Evolutionary conservation across 441 rosid genomes (phyloP).

Genomic region (Lepidium campestre): DNA sequence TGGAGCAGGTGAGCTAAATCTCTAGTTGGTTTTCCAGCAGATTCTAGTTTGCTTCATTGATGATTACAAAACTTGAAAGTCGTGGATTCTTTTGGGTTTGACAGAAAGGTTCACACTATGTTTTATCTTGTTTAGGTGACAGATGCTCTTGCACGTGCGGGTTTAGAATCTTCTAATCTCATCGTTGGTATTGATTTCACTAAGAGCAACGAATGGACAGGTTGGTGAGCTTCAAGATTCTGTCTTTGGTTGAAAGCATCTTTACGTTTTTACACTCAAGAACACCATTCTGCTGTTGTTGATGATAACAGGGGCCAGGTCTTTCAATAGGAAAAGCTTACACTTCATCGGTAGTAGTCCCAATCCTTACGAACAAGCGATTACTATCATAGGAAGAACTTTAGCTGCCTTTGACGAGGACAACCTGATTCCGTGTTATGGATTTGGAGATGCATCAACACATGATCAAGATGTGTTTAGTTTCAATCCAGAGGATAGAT

Average conservation of each 20-base stretch:
- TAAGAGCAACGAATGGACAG: constrained; percentile 86
- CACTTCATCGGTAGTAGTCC: constrained; percentile 48
- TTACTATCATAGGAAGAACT: constrained; percentile 67
- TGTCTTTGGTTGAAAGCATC: constrained; percentile 7
- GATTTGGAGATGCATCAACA: constrained; percentile 82
- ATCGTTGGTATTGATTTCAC: constrained; percentile 79
- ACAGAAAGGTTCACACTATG: not conserved
- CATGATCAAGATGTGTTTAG: constrained; percentile 77
- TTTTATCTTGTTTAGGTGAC: constrained; percentile 47
- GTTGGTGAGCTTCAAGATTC: constrained; percentile 27
- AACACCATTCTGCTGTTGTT: not conserved
- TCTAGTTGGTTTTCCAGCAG: not conserved
- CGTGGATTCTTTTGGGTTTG: not conserved
- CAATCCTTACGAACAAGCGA: constrained; percentile 76
- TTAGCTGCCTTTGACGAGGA: constrained; percentile 73
- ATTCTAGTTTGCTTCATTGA: not conserved
- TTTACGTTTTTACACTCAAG: constrained; percentile 2
- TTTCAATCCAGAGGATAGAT: constrained; percentile 45
- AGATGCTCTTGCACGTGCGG: constrained; percentile 58
- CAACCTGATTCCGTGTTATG: constrained; percentile 68
- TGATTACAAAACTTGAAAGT: not conserved
- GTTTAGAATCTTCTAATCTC: constrained; percentile 75
- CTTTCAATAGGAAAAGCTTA: constrained; percentile 60
- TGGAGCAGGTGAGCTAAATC: constrained; percentile 60
- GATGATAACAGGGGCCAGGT: constrained; percentile 41